phyloP scores from a whole-genome alignment of 805 yeast genomes.

The Debaryomyces castellii region DNA sequence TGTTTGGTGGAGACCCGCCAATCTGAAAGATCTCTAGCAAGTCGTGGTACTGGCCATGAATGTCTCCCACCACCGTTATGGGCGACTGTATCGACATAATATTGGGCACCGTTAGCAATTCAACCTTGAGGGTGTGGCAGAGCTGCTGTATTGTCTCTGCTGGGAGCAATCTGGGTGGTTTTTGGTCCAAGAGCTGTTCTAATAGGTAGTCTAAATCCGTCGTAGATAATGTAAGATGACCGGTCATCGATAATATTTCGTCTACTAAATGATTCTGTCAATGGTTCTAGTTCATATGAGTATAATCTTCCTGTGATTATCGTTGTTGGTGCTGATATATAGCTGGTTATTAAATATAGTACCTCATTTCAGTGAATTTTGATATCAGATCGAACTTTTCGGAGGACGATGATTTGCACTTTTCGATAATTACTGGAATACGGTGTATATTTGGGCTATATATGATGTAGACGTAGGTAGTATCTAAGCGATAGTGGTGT shows the following conservation, averaged over 20 bases:
- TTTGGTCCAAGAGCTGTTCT: conserved; percentile 39
- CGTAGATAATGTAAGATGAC: conserved; percentile 29
- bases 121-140: conserved; percentile 80
- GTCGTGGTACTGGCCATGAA: conserved; percentile 97
- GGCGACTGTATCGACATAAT: conserved; percentile 84
- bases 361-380: not conserved
- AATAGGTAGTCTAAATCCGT: conserved; percentile 43
- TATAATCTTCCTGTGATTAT: not conserved
- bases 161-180: conserved; percentile 44
- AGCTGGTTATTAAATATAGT: not conserved
- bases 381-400: not conserved
- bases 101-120: conserved; percentile 76
- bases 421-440: too few species aligned
- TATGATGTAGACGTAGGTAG: not conserved
- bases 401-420: not conserved
- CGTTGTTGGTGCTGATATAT: not conserved
- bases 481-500: conserved; percentile 5
- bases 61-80: conserved; percentile 94
- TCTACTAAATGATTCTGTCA: not conserved
- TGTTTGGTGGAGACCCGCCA: conserved; percentile 91
- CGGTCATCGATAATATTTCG: conserved; percentile 23
- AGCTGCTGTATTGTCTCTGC: conserved; percentile 39
- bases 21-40: conserved; percentile 87
- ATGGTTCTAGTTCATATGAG: not conserved
- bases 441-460: not conserved